Conservation (phyloP, 306 rosid genomes). For the Quercus agrifolia region DNA sequence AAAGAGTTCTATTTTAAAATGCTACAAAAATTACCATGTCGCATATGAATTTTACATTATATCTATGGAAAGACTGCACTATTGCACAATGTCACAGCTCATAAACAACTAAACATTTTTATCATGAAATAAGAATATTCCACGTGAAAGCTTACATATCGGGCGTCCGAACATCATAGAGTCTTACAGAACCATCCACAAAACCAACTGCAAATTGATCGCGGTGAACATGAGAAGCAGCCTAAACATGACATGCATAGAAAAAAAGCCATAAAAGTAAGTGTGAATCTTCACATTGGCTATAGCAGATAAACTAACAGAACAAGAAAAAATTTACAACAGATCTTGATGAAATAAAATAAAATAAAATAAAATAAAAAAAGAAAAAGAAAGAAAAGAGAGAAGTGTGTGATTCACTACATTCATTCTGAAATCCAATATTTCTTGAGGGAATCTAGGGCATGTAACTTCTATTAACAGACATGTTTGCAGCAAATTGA, state of each 20-base stretch:
- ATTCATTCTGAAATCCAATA: not conserved
- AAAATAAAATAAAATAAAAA: no score
- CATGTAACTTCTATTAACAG: not conserved
- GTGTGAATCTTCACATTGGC: not conserved
- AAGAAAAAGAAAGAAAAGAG: not conserved
- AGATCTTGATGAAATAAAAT: not conserved
- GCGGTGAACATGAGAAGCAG: constrained; percentile 95
- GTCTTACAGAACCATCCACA: constrained; percentile 80
- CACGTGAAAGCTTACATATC: constrained; percentile 58
- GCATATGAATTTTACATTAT: not conserved
- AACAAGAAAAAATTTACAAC: not conserved
- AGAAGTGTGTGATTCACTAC: not conserved
- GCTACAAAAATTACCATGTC: not conserved
- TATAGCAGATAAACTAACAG: not conserved
- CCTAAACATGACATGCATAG: constrained; percentile 38
- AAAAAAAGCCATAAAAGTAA: not conserved
- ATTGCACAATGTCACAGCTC: not conserved
- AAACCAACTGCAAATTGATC: constrained; percentile 96
- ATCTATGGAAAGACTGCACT: not conserved
- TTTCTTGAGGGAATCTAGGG: not conserved
- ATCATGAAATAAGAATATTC: not conserved
- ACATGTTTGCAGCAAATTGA: not conserved
- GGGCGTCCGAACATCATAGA: constrained; percentile 84
- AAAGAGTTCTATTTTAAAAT: not conserved
- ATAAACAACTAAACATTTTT: not conserved